These are phyloP conservation scores for Trichoderma harzianum DNA, from an alignment of 2,329 filamentous ascomycete species.

Conservation along the genomic window DNA sequence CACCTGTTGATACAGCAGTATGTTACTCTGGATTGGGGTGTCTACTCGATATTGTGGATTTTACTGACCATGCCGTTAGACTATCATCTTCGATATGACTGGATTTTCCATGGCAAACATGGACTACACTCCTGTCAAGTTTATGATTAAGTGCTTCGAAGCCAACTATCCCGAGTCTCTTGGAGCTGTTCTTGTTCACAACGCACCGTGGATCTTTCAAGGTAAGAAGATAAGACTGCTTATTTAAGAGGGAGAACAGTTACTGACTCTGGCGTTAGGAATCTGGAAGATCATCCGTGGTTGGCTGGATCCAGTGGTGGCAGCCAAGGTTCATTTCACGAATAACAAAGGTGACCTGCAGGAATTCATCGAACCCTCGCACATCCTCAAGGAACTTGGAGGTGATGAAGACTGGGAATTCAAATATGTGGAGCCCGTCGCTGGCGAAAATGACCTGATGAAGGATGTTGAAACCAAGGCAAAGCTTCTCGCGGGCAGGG, in stretches of 20 bases:
- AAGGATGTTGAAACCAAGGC: slow-evolving; percentile 62
- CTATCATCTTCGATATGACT: slow-evolving; percentile 94
- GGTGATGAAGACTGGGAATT: slow-evolving; percentile 85
- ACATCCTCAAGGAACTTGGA: slow-evolving; percentile 79
- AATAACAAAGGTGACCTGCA: slow-evolving; percentile 76
- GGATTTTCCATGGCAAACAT: slow-evolving; percentile 93
- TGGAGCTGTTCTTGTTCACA: slow-evolving; percentile 87
- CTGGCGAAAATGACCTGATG: slow-evolving; percentile 75
- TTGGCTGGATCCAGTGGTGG: slow-evolving; percentile 96
- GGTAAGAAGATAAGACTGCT: slow-evolving; percentile 45
- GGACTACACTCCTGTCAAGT: slow-evolving; percentile 96
- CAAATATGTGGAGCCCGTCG: slow-evolving; percentile 70
- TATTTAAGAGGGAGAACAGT: neutral
- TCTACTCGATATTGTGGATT: neutral
- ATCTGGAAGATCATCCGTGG: slow-evolving; percentile 94
- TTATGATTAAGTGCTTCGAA: slow-evolving; percentile 99
- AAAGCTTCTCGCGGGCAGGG: slow-evolving; percentile 60
- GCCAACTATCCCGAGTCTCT: slow-evolving; percentile 96
- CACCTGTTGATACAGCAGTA: slow-evolving; percentile 88
- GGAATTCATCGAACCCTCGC: slow-evolving; percentile 65
- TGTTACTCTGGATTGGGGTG: slow-evolving; percentile 36
- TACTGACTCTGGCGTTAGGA: slow-evolving; percentile 44
- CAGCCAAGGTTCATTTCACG: slow-evolving; percentile 89
- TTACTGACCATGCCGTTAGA: slow-evolving; percentile 46
- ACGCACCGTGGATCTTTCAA: slow-evolving; percentile 96